Conservation (phyloP, 2,329 filamentous ascomycete genomes). For the Trichoderma guizhouense region DNA sequence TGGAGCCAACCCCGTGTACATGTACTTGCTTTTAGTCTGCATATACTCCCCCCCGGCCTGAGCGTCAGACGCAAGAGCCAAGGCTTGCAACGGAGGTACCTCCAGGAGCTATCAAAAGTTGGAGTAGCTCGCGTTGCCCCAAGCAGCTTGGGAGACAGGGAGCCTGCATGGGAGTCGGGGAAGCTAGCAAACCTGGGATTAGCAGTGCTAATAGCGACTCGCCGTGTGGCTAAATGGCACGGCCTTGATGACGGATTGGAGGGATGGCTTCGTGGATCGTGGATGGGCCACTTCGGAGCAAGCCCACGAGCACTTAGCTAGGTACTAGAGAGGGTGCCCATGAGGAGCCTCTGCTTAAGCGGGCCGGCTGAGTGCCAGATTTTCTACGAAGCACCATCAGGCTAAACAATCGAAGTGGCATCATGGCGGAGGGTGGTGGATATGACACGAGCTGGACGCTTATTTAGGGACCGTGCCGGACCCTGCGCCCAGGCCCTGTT, state of each 20-base stretch:
- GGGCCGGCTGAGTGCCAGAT: conserved; percentile 18
- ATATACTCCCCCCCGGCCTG: not conserved
- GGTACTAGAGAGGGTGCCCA: conserved; percentile 5
- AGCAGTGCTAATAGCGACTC: not conserved
- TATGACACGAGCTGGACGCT: conserved; percentile 17
- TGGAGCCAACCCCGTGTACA: not conserved
- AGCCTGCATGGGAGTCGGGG: conserved; percentile 14
- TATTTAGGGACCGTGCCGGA: conserved; percentile 19
- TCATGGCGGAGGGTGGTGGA: conserved; percentile 17
- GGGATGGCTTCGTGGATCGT: conserved; percentile 2
- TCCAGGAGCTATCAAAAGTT: not conserved
- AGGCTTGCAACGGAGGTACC: not conserved
- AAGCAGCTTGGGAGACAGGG: not conserved
- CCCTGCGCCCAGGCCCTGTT: conserved; percentile 14
- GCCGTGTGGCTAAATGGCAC: not conserved
- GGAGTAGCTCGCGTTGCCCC: conserved; percentile 3
- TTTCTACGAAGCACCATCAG: conserved; percentile 11
- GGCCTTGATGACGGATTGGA: conserved; percentile 7
- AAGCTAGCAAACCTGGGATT: conserved; percentile 13
- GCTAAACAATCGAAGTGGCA: conserved; percentile 19
- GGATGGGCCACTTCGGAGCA: not conserved
- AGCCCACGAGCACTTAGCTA: not conserved
- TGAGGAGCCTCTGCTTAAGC: conserved; percentile 7
- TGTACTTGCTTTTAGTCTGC: not conserved
- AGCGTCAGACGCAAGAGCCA: conserved; percentile 5